A percentile compares a stretch with the other conserved stretches of the same genome.
These are phyloP conservation scores for Ceratopteris richardii DNA, from an alignment of 75 land plant genomes.

Conservation along the genomic window DNA sequence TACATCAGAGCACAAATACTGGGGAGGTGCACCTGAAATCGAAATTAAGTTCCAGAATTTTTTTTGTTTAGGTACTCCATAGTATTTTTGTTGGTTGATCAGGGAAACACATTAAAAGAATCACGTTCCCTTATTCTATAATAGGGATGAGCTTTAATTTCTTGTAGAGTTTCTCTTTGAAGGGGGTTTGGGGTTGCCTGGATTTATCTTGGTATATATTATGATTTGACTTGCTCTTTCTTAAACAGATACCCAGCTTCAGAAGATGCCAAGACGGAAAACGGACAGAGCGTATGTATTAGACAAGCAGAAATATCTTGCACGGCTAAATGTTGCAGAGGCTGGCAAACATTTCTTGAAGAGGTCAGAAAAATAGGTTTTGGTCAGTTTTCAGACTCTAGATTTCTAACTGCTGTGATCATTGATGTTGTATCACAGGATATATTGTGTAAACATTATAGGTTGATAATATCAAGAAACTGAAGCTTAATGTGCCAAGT, in stretches of 20 bases:
- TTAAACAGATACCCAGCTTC: constrained; percentile 89
- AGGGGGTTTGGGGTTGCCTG: no score
- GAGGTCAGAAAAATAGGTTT: constrained; percentile 33
- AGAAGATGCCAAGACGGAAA: constrained; percentile 94
- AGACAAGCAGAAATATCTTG: constrained; percentile 76
- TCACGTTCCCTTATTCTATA: no score
- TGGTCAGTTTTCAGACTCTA: not conserved
- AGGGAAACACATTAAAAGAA: no score
- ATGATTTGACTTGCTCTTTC: no score
- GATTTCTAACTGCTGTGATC: not conserved
- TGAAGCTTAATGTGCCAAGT: not conserved
- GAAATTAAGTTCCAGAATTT: no score
- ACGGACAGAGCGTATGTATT: constrained; percentile 89
- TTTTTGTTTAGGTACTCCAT: no score
- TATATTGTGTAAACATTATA: not conserved
- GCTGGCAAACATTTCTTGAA: constrained; percentile 87
- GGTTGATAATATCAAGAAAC: not conserved
- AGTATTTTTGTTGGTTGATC: no score
- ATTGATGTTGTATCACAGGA: not conserved
- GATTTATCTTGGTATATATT: no score
- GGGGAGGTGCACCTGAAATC: no score
- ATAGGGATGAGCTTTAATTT: no score
- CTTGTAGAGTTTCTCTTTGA: no score
- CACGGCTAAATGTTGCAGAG: constrained; percentile 64
- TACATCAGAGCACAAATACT: no score